Base-by-base conservation (phyloP, 352 stramenopile species). In the Aphanomyces invadans region DNA sequence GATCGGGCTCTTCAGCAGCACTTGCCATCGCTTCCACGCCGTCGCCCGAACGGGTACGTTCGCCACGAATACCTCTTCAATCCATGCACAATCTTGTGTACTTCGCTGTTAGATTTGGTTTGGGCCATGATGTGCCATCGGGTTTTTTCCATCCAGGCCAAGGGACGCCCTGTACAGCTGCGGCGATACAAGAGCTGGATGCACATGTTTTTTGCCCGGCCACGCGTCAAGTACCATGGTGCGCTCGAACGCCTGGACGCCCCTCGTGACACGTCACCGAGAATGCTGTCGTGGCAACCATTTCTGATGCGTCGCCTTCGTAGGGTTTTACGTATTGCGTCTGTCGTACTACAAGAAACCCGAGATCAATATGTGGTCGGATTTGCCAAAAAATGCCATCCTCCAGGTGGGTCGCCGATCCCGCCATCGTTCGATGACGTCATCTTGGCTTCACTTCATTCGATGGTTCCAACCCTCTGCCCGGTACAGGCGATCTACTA, bases 261-360 rank as follows among this genome's bases (percentile, higher is more conserved):
- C n/a, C n/a, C n/a, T n/a, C n/a, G n/a, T n/a, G n/a, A n/a, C n/a
- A n/a, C n/a, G n/a, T n/a, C n/a, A n/a, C n/a, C n/a, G n/a, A n/a
- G n/a, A n/a, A n/a, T n/a, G n/a, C n/a, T n/a, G n/a, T n/a, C n/a
- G n/a, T n/a, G n/a, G n/a, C n/a, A n/a, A n/a, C n/a, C n/a, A n/a
- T n/a, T n/a, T n/a, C n/a, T n/a, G n/a, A n/a, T n/a, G n/a, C n/a
- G n/a, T n/a, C n/a, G n/a, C n/a, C 26, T 32, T 23, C 19, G 0
- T 21, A 62, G 59, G 83, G 29, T 89, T 90, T 63, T 92, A 92
- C 71, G 86, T 74, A 68, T 79, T 90, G 53, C 80, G 80, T 52
- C 76, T 87, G 15, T 81, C 74, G 65, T 90, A 92, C 74, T 89
- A 90, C 75, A 90, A 92, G 75, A 90, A 88, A 68, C 81, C 83